Conservation (phyloP, 352 stramenopile genomes). For the Phytophthora citricola region DNA sequence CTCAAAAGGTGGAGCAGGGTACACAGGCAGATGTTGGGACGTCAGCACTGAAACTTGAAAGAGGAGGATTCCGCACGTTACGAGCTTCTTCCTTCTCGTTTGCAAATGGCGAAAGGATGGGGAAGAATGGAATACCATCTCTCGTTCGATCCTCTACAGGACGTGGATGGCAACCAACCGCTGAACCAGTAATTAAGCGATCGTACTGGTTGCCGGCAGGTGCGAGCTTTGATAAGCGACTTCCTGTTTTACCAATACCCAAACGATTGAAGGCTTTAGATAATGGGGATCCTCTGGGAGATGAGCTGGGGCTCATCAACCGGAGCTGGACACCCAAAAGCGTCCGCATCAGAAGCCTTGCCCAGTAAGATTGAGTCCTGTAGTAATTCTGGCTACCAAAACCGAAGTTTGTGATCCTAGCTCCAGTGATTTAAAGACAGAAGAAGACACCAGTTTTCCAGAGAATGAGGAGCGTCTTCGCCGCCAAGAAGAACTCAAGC, state of each 20-base stretch:
- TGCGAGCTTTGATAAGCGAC: conserved; percentile 46
- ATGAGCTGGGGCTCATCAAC: conserved; percentile 21
- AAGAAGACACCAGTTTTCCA: conserved; percentile 6
- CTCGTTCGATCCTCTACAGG: conserved; percentile 30
- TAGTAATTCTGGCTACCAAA: conserved; percentile 28
- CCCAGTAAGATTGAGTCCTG: conserved; percentile 47
- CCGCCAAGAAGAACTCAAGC: conserved; percentile 57
- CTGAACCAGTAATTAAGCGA: conserved; percentile 51
- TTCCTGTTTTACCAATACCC: conserved; percentile 46
- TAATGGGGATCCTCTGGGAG: conserved; percentile 7
- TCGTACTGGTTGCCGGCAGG: conserved; percentile 79
- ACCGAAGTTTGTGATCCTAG: conserved; percentile 5
- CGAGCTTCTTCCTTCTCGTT: conserved; percentile 23
- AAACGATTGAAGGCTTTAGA: conserved; percentile 34
- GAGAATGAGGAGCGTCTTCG: conserved; percentile 34
- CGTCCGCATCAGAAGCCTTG: conserved; percentile 51
- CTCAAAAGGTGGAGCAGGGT: conserved; percentile 5
- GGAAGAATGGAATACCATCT: conserved; percentile 10
- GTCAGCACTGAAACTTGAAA: conserved; percentile 2
- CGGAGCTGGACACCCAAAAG: conserved; percentile 50
- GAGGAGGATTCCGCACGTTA: neutral
- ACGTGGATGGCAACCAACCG: conserved; percentile 17
- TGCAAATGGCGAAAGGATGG: conserved; percentile 1
- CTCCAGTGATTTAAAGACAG: neutral
- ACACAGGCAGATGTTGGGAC: conserved; percentile 5